phyloP scores from a whole-genome alignment of 208 protist species.

The Leishmania tarentolae region DNA sequence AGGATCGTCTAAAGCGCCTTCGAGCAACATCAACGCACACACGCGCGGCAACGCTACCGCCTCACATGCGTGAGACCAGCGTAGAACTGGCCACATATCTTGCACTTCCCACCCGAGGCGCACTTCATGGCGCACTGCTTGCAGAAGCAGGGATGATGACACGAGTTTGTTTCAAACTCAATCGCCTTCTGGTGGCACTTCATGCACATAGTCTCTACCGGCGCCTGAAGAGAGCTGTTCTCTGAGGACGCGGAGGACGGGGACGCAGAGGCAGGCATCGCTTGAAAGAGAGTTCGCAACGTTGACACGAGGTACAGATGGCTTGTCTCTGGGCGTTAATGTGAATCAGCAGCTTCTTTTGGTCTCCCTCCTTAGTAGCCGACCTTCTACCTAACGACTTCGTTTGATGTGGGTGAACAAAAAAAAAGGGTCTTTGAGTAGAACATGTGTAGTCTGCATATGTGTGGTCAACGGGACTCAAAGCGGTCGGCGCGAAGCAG shows the following conservation, averaged over 20 bases:
- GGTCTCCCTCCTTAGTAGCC: not conserved
- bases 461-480: not conserved
- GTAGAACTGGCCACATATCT: conserved; percentile 79
- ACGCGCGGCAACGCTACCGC: not conserved
- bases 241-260: conserved; percentile 23
- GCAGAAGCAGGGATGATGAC: conserved; percentile 80
- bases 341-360: not conserved
- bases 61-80: conserved; percentile 40
- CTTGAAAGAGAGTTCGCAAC: not conserved
- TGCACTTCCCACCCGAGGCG: conserved; percentile 89
- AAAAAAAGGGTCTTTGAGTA: not conserved
- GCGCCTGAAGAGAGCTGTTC: not conserved
- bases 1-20: not conserved
- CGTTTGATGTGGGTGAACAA: not conserved
- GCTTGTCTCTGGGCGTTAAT: not conserved
- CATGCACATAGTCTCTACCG: conserved; percentile 42
- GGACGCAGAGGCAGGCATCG: conserved; percentile 9
- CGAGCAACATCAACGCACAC: not conserved
- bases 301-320: not conserved
- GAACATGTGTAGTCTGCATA: not conserved
- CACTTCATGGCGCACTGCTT: conserved; percentile 89
- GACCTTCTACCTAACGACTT: not conserved
- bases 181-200: conserved; percentile 67
- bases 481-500: not conserved
- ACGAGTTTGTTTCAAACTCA: conserved; percentile 74